A percentile compares a stretch with the other conserved stretches of the same genome.
Evolutionary conservation across 331 rosid genomes (phyloP).

Genomic region (Pyrus hybrid): DNA sequence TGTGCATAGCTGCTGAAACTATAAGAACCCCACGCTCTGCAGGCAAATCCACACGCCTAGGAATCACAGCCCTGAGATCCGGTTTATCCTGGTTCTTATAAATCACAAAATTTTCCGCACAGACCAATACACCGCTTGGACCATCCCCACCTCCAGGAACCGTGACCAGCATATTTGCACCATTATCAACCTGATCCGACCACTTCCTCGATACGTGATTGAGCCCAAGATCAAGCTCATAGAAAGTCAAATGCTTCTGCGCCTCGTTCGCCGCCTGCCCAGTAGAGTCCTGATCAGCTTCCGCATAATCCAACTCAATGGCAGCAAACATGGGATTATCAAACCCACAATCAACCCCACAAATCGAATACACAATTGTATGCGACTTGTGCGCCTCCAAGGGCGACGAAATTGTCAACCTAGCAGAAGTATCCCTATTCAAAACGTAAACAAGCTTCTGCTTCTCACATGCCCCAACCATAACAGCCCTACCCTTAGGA

Average conservation of each 20-base stretch:
- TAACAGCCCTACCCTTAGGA: slow-evolving; percentile 92
- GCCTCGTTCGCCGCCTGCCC: slow-evolving; percentile 80
- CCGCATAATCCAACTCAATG: slow-evolving; percentile 84
- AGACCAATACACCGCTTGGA: slow-evolving; percentile 89
- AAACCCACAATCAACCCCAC: slow-evolving; percentile 93
- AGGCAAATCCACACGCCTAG: slow-evolving; percentile 75
- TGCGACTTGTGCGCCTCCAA: slow-evolving; percentile 88
- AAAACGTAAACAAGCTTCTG: slow-evolving; percentile 91
- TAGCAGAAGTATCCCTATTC: slow-evolving; percentile 85
- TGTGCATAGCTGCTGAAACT: slow-evolving; percentile 87
- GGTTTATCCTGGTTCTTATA: slow-evolving; percentile 91
- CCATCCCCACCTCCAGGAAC: slow-evolving; percentile 99
- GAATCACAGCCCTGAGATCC: slow-evolving; percentile 87
- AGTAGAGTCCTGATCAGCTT: slow-evolving; percentile 80
- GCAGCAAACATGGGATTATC: slow-evolving; percentile 95
- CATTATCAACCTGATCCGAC: slow-evolving; percentile 92
- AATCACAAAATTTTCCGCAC: slow-evolving; percentile 94
- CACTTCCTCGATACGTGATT: slow-evolving; percentile 95
- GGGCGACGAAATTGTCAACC: slow-evolving; percentile 89
- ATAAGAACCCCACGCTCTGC: slow-evolving; percentile 87
- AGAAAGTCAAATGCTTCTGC: slow-evolving; percentile 69
- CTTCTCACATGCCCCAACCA: slow-evolving; percentile 95
- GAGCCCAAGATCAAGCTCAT: slow-evolving; percentile 91
- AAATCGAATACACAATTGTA: slow-evolving; percentile 78
- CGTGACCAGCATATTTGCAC: slow-evolving; percentile 85